These are phyloP conservation scores for Rosa persica DNA, from an alignment of 306 rosid genomes.

Conservation along the genomic window DNA sequence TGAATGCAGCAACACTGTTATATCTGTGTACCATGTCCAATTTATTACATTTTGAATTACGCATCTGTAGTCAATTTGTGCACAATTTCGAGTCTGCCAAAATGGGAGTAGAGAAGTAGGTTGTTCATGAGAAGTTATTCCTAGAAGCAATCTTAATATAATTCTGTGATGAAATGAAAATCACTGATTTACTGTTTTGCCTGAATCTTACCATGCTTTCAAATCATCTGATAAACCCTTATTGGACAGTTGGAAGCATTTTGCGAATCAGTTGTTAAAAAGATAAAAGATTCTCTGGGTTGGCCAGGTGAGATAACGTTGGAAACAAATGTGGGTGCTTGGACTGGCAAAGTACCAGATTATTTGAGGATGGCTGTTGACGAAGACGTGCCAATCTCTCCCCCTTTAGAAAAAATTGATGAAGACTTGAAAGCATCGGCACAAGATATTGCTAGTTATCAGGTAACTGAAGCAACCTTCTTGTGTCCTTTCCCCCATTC, in stretches of 20 bases:
- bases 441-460: conserved; percentile 88
- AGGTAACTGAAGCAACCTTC: conserved; percentile 47
- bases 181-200: background rate
- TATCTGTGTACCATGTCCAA: background rate
- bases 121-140: background rate
- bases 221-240: conserved; percentile 18
- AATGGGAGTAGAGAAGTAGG: background rate
- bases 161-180: background rate
- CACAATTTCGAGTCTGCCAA: conserved; percentile 2
- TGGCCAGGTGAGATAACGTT: conserved; percentile 62
- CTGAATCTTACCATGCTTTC: background rate
- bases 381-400: conserved; percentile 41
- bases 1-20: background rate
- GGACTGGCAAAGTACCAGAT: conserved; percentile 74
- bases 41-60: background rate
- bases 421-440: conserved; percentile 46
- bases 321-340: conserved; percentile 63
- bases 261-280: conserved; percentile 51
- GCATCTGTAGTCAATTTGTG: background rate
- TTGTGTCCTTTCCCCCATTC: background rate
- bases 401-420: conserved; percentile 40
- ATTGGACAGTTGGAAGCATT: conserved; percentile 65
- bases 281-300: conserved; percentile 61
- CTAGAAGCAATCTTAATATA: background rate
- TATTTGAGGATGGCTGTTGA: conserved; percentile 48